Evolutionary conservation across 768 basidiomycete genomes (phyloP).

Genomic region (Agrocybe pediades): DNA sequence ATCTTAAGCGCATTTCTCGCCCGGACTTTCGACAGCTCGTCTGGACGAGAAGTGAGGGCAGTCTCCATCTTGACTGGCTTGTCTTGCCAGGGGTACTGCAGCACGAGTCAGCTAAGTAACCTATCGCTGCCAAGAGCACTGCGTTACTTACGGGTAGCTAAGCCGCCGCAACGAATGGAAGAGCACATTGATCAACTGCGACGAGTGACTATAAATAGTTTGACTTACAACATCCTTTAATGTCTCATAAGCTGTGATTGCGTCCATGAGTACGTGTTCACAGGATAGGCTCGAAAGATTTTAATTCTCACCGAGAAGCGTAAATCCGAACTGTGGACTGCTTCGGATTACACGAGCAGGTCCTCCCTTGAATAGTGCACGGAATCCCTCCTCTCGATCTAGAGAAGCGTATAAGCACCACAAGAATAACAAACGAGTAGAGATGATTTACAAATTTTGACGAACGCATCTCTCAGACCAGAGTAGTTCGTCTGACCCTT

Average conservation of each 20-base stretch:
- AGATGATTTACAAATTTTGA: slow-evolving; percentile 80
- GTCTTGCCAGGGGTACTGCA: slow-evolving; percentile 82
- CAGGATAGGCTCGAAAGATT: not conserved
- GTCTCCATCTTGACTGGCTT: slow-evolving; percentile 70
- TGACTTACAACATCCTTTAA: slow-evolving; percentile 45
- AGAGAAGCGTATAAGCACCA: slow-evolving; percentile 17
- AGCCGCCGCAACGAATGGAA: slow-evolving; percentile 13
- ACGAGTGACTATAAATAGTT: slow-evolving; percentile 15
- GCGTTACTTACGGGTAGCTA: slow-evolving; percentile 49
- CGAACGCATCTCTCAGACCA: slow-evolving; percentile 86
- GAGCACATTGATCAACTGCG: slow-evolving; percentile 15
- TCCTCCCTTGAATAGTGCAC: slow-evolving; percentile 90
- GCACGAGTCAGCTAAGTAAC: slow-evolving; percentile 21
- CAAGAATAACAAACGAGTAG: not conserved
- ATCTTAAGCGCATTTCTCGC: slow-evolving; percentile 96
- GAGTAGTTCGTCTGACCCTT: slow-evolving; percentile 92
- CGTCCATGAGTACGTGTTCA: slow-evolving; percentile 15
- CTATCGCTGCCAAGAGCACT: slow-evolving; percentile 23
- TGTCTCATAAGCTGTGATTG: slow-evolving; percentile 42
- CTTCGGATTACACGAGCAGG: slow-evolving; percentile 85
- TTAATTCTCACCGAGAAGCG: slow-evolving; percentile 58
- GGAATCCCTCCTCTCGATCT: slow-evolving; percentile 90
- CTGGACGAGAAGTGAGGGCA: slow-evolving; percentile 65
- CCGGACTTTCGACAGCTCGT: slow-evolving; percentile 86
- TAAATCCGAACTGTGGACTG: slow-evolving; percentile 95